Conservation (phyloP, 73 alveolate species). For the Blepharisma japonicum region DNA sequence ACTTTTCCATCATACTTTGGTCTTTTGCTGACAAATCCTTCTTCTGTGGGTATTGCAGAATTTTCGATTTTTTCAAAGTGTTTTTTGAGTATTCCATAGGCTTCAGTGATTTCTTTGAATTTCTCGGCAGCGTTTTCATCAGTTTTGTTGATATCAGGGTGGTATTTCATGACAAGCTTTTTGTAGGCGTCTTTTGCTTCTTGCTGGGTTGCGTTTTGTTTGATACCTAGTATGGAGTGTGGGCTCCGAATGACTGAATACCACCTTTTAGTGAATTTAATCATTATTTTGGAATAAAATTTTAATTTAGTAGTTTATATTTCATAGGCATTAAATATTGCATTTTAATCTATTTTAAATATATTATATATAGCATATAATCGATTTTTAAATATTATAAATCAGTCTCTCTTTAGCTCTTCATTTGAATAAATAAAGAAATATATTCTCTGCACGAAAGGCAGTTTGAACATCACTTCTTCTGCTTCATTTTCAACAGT, state of each 20-base stretch:
- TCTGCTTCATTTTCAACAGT: no score
- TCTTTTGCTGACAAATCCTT: conserved; percentile 2
- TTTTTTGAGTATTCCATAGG: conserved; percentile 33
- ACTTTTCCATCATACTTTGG: conserved; percentile 32
- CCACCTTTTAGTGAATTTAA: not conserved
- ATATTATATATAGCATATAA: no score
- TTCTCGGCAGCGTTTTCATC: conserved; percentile 28
- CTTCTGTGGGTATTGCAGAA: conserved; percentile 25
- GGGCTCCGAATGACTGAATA: not conserved
- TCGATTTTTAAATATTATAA: no score
- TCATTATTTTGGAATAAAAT: not conserved
- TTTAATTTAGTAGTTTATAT: not conserved
- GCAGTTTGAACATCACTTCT: no score
- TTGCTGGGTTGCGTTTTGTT: conserved; percentile 41
- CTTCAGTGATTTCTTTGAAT: conserved; percentile 51
- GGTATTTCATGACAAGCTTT: conserved; percentile 72
- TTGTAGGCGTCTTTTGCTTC: conserved; percentile 68
- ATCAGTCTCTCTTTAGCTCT: no score
- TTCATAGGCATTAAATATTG: not conserved
- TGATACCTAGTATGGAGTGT: not conserved
- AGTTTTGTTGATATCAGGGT: conserved; percentile 71
- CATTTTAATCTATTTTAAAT: no score
- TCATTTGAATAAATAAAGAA: no score
- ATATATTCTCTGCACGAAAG: no score
- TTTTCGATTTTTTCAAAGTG: not conserved